A percentile compares a stretch with the other conserved stretches of the same genome.
phyloP scores from a whole-genome alignment of 2,329 filamentous ascomycete genomes.

The Bipolaris victoriae region DNA sequence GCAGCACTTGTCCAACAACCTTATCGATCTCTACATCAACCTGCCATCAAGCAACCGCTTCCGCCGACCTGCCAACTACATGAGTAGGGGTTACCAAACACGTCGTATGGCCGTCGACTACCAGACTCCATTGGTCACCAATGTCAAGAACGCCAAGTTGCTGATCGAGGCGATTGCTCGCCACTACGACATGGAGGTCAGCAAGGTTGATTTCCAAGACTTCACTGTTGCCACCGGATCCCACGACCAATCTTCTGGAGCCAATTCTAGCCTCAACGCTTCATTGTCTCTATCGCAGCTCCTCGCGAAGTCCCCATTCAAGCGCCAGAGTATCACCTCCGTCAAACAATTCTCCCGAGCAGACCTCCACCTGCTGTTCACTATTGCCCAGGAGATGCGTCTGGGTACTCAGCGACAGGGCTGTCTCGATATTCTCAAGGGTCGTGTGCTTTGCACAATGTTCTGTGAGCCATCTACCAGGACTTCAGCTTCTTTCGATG shows the following conservation, averaged over 20 bases:
- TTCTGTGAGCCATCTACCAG: constrained; percentile 98
- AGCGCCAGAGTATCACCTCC: constrained; percentile 86
- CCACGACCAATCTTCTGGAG: constrained; percentile 37
- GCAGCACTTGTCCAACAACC: constrained; percentile 95
- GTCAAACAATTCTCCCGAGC: constrained; percentile 87
- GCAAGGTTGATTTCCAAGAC: constrained; percentile 86
- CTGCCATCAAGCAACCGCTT: constrained; percentile 98
- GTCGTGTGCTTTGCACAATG: constrained; percentile 85
- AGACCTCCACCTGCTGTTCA: constrained; percentile 92
- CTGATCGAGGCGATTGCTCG: constrained; percentile 91
- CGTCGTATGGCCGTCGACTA: constrained; percentile 98
- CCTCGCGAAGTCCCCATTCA: constrained; percentile 82
- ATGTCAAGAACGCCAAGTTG: constrained; percentile 99
- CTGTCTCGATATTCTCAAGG: constrained; percentile 83
- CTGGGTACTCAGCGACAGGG: constrained; percentile 92
- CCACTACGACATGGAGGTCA: constrained; percentile 83
- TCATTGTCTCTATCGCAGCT: constrained; percentile 70
- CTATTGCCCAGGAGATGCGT: constrained; percentile 96
- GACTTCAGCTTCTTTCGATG: constrained; percentile 94
- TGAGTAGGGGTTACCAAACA: constrained; percentile 96
- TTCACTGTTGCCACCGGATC: constrained; percentile 60
- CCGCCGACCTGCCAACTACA: constrained; percentile 94
- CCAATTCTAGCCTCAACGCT: constrained; percentile 61
- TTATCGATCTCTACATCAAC: constrained; percentile 99
- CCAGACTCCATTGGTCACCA: constrained; percentile 95